phyloP scores from a whole-genome alignment of 2,329 filamentous ascomycete species.

The Blastomyces gilchristii region DNA sequence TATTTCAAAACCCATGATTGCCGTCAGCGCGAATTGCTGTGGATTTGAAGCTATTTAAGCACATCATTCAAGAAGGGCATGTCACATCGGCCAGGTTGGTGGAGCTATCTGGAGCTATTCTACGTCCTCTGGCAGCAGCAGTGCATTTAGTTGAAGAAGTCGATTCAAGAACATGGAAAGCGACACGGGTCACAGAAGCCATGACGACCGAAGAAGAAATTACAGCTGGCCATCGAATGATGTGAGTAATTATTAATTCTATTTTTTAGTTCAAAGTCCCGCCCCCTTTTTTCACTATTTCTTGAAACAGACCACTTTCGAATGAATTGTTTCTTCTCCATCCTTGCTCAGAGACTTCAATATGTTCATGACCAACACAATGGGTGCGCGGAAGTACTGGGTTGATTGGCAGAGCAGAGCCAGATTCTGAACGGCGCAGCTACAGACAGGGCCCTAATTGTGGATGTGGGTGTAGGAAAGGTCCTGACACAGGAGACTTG shows the following conservation, averaged over 20 bases:
- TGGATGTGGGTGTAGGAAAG: background rate
- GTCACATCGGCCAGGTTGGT: slow-evolving; percentile 4
- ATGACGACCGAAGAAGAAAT: slow-evolving; percentile 7
- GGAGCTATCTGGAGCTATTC: slow-evolving; percentile 6
- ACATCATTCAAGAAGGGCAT: slow-evolving; percentile 6
- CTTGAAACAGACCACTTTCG: slow-evolving; percentile 2
- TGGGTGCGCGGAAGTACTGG: slow-evolving; percentile 8
- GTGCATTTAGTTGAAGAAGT: slow-evolving; percentile 5
- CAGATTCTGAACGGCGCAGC: slow-evolving; percentile 1
- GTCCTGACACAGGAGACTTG: background rate
- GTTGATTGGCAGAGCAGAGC: slow-evolving; percentile 8
- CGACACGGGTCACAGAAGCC: slow-evolving; percentile 1
- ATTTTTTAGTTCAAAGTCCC: background rate
- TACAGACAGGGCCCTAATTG: background rate
- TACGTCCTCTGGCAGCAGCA: slow-evolving; percentile 3
- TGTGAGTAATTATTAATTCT: background rate
- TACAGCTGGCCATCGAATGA: slow-evolving; percentile 6
- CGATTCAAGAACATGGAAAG: slow-evolving; percentile 5
- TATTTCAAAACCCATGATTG: slow-evolving; percentile 4
- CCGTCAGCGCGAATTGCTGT: slow-evolving; percentile 8
- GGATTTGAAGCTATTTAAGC: slow-evolving; percentile 4
- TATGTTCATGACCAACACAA: slow-evolving; percentile 6
- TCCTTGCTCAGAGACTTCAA: slow-evolving; percentile 7
- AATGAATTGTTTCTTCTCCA: slow-evolving; percentile 5
- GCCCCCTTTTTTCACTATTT: background rate